These are phyloP conservation scores for Penicillium crustosum DNA, from an alignment of 2,329 filamentous ascomycete species.

Conservation along the genomic window DNA sequence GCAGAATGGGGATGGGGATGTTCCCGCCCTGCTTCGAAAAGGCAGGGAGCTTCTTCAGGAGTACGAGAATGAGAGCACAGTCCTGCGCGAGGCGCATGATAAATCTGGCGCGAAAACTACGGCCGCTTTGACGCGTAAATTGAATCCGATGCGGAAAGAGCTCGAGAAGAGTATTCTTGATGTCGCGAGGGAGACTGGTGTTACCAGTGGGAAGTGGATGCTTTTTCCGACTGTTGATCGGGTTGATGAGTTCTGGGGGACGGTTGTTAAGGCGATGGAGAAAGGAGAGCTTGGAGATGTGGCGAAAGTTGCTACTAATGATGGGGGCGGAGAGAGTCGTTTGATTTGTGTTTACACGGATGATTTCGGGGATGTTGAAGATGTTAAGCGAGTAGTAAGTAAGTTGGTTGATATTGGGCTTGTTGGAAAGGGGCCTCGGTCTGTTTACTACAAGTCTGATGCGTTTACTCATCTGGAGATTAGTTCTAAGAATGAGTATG, in stretches of 20 bases:
- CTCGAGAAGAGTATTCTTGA: slow-evolving; percentile 58
- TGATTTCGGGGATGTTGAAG: slow-evolving; percentile 68
- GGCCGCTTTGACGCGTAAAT: slow-evolving; percentile 33
- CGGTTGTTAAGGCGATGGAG: slow-evolving; percentile 65
- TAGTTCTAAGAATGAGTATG: slow-evolving; percentile 60
- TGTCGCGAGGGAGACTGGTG: slow-evolving; percentile 59
- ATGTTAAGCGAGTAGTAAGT: slow-evolving; percentile 67
- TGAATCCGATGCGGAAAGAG: slow-evolving; percentile 44
- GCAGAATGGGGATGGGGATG: slow-evolving; percentile 44
- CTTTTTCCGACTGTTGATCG: slow-evolving; percentile 23
- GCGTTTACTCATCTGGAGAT: slow-evolving; percentile 68
- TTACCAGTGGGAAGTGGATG: slow-evolving; percentile 64
- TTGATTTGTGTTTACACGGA: slow-evolving; percentile 77
- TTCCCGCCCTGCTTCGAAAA: slow-evolving; percentile 52
- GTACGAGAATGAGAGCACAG: slow-evolving; percentile 48
- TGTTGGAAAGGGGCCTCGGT: slow-evolving; percentile 42
- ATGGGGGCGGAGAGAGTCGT: slow-evolving; percentile 43
- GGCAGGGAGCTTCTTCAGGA: slow-evolving; percentile 57
- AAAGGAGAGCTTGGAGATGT: slow-evolving; percentile 68
- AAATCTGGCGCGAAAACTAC: slow-evolving; percentile 41
- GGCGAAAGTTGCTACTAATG: slow-evolving; percentile 69
- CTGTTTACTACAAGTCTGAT: slow-evolving; percentile 79
- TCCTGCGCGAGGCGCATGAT: slow-evolving; percentile 53
- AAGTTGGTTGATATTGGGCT: slow-evolving; percentile 64
- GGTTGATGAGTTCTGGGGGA: slow-evolving; percentile 51